Conservation (phyloP, 495 filamentous ascomycete genomes). For the Xylaria castorea region DNA sequence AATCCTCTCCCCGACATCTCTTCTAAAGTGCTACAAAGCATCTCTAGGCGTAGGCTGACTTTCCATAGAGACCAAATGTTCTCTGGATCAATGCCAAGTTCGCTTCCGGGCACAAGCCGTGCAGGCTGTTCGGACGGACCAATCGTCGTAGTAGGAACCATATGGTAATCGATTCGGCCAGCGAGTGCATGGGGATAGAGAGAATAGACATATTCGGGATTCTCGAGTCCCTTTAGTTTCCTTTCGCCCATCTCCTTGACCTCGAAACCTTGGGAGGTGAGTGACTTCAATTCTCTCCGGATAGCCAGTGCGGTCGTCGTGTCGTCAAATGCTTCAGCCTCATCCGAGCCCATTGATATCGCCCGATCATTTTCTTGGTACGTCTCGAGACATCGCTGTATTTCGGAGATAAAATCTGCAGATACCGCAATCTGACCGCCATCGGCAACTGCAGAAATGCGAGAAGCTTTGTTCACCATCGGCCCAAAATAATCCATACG, state of each 20-base stretch:
- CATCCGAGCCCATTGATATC: conserved; percentile 71
- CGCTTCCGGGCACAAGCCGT: conserved; percentile 52
- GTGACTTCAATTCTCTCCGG: conserved; percentile 81
- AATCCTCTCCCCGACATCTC: conserved; percentile 61
- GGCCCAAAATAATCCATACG: conserved; percentile 99
- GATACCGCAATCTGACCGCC: conserved; percentile 97
- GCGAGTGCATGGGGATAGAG: conserved; percentile 89
- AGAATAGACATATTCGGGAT: conserved; percentile 92
- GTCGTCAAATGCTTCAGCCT: conserved; percentile 71
- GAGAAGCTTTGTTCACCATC: conserved; percentile 96
- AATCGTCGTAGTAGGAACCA: conserved; percentile 58
- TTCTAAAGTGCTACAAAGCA: conserved; percentile 87
- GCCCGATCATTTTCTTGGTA: conserved; percentile 78
- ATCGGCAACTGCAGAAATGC: conserved; percentile 93
- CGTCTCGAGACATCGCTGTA: conserved; percentile 86
- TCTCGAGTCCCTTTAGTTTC: conserved; percentile 95
- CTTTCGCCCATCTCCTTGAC: conserved; percentile 94
- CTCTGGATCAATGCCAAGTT: conserved; percentile 76
- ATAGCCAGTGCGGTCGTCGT: conserved; percentile 74
- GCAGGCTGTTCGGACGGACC: conserved; percentile 53
- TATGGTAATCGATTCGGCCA: conserved; percentile 72
- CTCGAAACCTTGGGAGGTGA: conserved; percentile 92
- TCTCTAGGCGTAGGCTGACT: conserved; percentile 86
- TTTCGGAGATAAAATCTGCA: conserved; percentile 93
- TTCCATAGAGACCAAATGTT: conserved; percentile 90